Conservation (phyloP, 176 grass and related monocot species). For the Ensete glaucum region DNA sequence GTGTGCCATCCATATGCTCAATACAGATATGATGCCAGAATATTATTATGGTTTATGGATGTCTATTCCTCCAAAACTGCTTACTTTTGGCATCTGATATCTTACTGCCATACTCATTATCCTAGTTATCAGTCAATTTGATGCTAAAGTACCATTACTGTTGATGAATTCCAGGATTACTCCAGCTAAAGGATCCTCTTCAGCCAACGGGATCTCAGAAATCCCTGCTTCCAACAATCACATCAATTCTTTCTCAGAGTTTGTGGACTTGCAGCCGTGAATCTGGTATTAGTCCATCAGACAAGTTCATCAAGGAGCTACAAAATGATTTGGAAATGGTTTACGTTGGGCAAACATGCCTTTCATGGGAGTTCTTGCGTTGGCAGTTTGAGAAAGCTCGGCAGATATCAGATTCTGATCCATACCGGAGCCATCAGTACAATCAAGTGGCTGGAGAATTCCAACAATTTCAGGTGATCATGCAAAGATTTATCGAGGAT, state of each 20-base stretch:
- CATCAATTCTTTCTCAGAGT: slow-evolving; percentile 69
- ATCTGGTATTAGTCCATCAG: slow-evolving; percentile 44
- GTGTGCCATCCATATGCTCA: too few species aligned
- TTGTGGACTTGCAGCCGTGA: slow-evolving; percentile 34
- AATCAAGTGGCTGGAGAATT: slow-evolving; percentile 82
- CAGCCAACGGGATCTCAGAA: slow-evolving; percentile 45
- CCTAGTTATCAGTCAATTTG: not conserved
- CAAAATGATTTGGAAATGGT: slow-evolving; percentile 72
- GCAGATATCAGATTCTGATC: slow-evolving; percentile 61
- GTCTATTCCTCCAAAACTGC: not conserved
- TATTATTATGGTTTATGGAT: not conserved
- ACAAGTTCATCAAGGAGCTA: slow-evolving; percentile 67
- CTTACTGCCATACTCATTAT: too few species aligned
- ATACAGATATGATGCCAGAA: not conserved
- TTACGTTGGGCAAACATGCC: slow-evolving; percentile 87
- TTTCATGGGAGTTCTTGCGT: slow-evolving; percentile 92
- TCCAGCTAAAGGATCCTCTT: slow-evolving; percentile 62
- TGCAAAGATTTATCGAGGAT: slow-evolving; percentile 79
- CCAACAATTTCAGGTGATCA: slow-evolving; percentile 87
- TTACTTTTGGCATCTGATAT: not conserved
- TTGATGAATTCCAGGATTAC: slow-evolving; percentile 44
- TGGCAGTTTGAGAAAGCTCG: slow-evolving; percentile 89
- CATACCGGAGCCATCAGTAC: slow-evolving; percentile 68
- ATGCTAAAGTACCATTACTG: not conserved
- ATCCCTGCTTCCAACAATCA: slow-evolving; percentile 43